phyloP scores from a whole-genome alignment of 768 basidiomycete genomes.

The Boletus edulis region DNA sequence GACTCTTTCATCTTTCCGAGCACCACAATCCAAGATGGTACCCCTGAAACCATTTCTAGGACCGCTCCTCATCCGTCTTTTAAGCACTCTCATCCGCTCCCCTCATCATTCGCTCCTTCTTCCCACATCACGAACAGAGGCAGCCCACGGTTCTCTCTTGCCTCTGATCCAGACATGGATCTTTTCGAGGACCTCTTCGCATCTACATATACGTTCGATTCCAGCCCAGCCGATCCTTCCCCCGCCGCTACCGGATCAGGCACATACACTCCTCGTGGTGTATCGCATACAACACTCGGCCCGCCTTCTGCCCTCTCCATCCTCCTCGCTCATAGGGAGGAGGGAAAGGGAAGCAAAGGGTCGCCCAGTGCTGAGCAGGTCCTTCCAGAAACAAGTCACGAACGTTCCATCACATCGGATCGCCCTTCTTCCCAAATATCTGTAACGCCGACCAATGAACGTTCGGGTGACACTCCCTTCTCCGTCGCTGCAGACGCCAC shows the following conservation, averaged over 20 bases:
- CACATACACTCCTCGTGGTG: constrained; percentile 21
- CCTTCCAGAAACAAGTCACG: background rate
- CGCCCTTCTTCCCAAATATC: constrained; percentile 14
- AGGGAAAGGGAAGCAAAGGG: background rate
- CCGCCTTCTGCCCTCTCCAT: constrained; percentile 37
- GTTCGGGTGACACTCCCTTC: background rate
- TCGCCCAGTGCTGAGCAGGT: background rate
- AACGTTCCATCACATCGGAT: background rate
- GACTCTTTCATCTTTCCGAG: constrained; percentile 42
- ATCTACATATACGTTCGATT: constrained; percentile 30
- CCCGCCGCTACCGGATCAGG: constrained; percentile 7
- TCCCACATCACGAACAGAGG: constrained; percentile 21
- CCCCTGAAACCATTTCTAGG: constrained; percentile 23
- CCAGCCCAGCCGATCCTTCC: constrained; percentile 10
- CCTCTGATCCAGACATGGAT: constrained; percentile 25
- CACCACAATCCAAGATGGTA: constrained; percentile 21
- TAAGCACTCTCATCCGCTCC: constrained; percentile 14
- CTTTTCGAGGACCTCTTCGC: constrained; percentile 24
- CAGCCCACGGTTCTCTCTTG: constrained; percentile 24
- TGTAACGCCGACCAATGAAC: constrained; percentile 21
- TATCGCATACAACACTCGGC: constrained; percentile 18
- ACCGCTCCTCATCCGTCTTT: constrained; percentile 9
- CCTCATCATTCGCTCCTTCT: constrained; percentile 25
- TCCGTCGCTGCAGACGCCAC: background rate
- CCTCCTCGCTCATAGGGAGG: constrained; percentile 29